A percentile compares a stretch with the other conserved stretches of the same genome.
These are phyloP conservation scores for Sicyos edulis DNA, from an alignment of 306 rosid genomes.

Conservation along the genomic window DNA sequence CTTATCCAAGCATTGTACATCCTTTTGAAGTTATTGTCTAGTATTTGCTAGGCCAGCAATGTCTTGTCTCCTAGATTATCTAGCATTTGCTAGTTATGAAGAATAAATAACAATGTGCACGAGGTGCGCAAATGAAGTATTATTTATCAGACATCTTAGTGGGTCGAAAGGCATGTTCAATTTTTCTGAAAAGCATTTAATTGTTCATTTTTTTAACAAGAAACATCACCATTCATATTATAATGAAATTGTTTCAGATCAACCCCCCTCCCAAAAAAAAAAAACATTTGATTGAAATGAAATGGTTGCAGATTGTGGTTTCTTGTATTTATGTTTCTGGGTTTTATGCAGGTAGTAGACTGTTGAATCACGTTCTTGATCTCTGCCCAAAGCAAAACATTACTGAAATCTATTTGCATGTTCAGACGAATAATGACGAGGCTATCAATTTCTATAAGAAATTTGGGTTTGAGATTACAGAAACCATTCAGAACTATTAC, in stretches of 20 bases:
- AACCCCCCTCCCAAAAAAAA: no score
- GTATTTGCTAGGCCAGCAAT: constrained; percentile 13
- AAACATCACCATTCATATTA: no score
- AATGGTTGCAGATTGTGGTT: neutral
- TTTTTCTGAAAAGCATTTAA: neutral
- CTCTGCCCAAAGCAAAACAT: constrained; percentile 68
- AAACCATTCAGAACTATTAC: constrained; percentile 87
- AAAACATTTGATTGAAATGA: neutral
- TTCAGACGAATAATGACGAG: constrained; percentile 82
- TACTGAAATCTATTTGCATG: constrained; percentile 78
- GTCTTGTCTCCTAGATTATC: neutral
- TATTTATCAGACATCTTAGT: neutral
- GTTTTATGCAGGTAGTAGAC: constrained; percentile 70
- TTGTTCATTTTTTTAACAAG: no score
- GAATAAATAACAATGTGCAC: neutral
- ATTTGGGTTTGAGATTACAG: constrained; percentile 94
- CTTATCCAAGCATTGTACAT: neutral
- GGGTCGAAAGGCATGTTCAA: neutral
- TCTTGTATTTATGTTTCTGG: constrained; percentile 24
- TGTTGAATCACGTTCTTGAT: constrained; percentile 78
- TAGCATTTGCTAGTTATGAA: neutral
- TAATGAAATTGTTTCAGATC: no score
- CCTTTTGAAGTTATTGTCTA: neutral
- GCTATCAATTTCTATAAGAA: constrained; percentile 93
- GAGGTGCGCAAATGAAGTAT: neutral